Base-by-base conservation (phyloP, 202 grass and related monocot genomes). In the Tripidium arundinaceum region DNA sequence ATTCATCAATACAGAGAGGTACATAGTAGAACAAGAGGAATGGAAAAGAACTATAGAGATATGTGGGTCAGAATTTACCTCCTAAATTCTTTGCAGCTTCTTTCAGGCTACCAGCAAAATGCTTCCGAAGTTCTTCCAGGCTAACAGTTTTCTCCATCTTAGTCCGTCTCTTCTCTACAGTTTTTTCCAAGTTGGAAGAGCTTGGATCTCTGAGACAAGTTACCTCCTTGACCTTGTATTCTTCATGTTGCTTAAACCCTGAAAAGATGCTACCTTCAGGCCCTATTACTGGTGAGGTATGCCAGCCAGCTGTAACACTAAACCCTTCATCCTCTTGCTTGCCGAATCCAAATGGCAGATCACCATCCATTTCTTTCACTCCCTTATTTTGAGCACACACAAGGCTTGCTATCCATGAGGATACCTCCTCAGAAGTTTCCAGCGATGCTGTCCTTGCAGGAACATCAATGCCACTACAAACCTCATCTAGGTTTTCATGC, bases 71-170 rank as follows among this genome's bases (percentile, higher is more conserved):
- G 8, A 85, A 74, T 11, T 80, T 86, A 98, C 94, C 94, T 89
- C 90, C 94, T 68, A 98, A 79, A 73, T 89, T 98, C 76, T 89
- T 98, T 77, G 94, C 92, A 82, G 94, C 94, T 89, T 93, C 92
- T 90, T 98, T 98, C 65, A 98, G 85, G 72, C 94, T 98, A 33
- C 94, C 94, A 70, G 94, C 90, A 50, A 98, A 98, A 74, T 98
- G 86, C 40, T 94, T 94, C 45, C 73, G 77, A 21, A 98, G 85
- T 49, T 93, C 94, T 86, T 93, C 68, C 68, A 98, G 78, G 77
- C 89, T 89, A 60, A 94, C 79, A 52, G 68, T 98, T 75, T 88
- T 98, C 71, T 94, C 94, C 42, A 86, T 82, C 68, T 94, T 98
- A 46, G 87, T 87, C 36, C 79, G 85, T 29, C 89, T 78, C 84